Evolutionary conservation across 2,329 filamentous ascomycete species (phyloP).

Genomic region (Geosmithia putterillii): DNA sequence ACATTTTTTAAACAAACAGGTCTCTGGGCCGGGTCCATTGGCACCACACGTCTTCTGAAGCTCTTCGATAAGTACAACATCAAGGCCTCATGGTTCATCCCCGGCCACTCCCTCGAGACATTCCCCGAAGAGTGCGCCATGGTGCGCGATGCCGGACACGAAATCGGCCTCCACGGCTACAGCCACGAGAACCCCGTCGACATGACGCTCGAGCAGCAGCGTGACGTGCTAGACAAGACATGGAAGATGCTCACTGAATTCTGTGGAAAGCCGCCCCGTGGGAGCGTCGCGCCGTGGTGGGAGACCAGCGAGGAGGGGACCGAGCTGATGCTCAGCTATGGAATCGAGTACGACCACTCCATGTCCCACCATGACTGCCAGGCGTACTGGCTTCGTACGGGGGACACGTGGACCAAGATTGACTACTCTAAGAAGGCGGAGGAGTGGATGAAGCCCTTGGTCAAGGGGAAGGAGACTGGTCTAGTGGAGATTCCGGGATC

Average conservation of each 20-base stretch:
- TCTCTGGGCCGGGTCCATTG: constrained; percentile 36
- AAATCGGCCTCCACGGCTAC: constrained; percentile 36
- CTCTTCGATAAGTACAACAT: constrained; percentile 29
- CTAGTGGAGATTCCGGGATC: constrained; percentile 52
- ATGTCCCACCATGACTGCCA: constrained; percentile 55
- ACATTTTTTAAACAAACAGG: constrained; percentile 35
- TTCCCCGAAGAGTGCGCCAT: constrained; percentile 27
- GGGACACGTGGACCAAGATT: constrained; percentile 56
- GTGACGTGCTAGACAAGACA: constrained; percentile 36
- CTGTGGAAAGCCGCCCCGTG: constrained; percentile 52
- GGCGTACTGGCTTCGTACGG: constrained; percentile 50
- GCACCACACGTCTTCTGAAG: constrained; percentile 34
- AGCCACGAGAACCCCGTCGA: constrained; percentile 31
- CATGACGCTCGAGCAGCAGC: constrained; percentile 29
- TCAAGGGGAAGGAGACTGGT: constrained; percentile 45
- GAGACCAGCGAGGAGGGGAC: constrained; percentile 57
- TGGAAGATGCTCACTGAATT: constrained; percentile 60
- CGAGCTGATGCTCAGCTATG: constrained; percentile 51
- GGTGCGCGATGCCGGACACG: constrained; percentile 27
- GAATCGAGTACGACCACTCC: constrained; percentile 57
- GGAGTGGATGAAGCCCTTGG: constrained; percentile 35
- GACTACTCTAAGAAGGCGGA: constrained; percentile 35
- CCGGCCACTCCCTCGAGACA: constrained; percentile 34
- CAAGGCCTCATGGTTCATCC: constrained; percentile 39
- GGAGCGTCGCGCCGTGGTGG: constrained; percentile 65